Evolutionary conservation across 331 rosid genomes (phyloP).

Genomic region (Cydonia oblonga): DNA sequence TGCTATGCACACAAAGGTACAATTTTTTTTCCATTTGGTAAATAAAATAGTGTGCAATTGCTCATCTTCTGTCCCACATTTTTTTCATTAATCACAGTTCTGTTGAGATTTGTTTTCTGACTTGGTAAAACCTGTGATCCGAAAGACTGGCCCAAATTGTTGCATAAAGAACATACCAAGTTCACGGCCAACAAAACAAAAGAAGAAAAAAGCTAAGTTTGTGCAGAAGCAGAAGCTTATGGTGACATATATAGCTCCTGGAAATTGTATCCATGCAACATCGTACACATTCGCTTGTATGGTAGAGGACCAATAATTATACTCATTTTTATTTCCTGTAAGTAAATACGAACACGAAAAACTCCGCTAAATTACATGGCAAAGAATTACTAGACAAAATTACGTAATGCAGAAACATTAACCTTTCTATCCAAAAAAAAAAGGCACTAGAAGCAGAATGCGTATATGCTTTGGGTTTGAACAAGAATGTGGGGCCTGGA

Average conservation of each 20-base stretch:
- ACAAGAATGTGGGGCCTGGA: background rate
- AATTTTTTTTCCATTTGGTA: too few species aligned
- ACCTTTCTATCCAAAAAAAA: conserved; percentile 5
- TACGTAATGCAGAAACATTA: conserved; percentile 23
- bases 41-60: background rate
- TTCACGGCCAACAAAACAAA: background rate
- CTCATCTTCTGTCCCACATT: background rate
- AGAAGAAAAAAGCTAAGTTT: background rate
- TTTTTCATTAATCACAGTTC: background rate
- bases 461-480: conserved; percentile 16
- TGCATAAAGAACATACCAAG: background rate
- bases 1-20: background rate
- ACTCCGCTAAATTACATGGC: conserved; percentile 28
- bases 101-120: background rate
- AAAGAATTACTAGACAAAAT: conserved; percentile 25
- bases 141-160: too few species aligned
- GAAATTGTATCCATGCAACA: background rate
- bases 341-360: conserved; percentile 13
- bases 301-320: background rate
- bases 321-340: conserved; percentile 31
- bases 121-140: background rate
- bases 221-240: background rate
- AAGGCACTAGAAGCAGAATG: background rate
- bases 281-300: background rate
- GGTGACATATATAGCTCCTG: background rate